These are phyloP conservation scores for Irpex sp. DNA, from an alignment of 1,284 basidiomycete genomes.

Conservation along the genomic window DNA sequence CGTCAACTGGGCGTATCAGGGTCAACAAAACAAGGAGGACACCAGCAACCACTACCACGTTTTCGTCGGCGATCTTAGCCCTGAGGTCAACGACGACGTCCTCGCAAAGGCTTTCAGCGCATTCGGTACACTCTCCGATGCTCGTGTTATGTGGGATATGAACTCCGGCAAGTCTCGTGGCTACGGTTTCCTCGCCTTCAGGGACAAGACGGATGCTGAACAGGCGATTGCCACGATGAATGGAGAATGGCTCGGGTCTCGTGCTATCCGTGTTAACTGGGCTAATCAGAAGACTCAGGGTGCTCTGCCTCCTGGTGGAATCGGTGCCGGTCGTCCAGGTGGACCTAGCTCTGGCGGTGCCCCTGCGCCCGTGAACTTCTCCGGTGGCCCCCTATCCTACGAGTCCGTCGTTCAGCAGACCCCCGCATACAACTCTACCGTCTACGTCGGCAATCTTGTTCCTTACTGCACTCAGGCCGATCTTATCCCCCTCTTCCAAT, in stretches of 20 bases:
- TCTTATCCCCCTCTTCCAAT: conserved; percentile 94
- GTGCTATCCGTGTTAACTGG: conserved; percentile 99
- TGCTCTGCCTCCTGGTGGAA: conserved; percentile 27
- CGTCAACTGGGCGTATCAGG: conserved; percentile 98
- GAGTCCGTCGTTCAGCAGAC: conserved; percentile 88
- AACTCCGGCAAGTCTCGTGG: conserved; percentile 97
- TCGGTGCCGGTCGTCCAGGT: conserved; percentile 15
- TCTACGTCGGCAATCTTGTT: conserved; percentile 98
- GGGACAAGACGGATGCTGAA: conserved; percentile 96
- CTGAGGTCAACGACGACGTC: conserved; percentile 98
- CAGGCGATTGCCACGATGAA: conserved; percentile 99
- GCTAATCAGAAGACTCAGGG: conserved; percentile 98
- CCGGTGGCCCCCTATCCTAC: conserved; percentile 83
- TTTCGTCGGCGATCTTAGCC: conserved; percentile 96
- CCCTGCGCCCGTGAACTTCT: conserved; percentile 80
- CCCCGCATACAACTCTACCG: conserved; percentile 89
- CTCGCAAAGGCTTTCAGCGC: conserved; percentile 93
- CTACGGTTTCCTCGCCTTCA: conserved; percentile 91
- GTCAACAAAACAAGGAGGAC: conserved; percentile 94
- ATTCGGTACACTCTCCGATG: conserved; percentile 93
- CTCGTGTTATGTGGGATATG: conserved; percentile 99
- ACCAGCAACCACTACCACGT: conserved; percentile 95
- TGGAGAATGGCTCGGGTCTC: conserved; percentile 97
- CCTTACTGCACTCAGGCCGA: conserved; percentile 95
- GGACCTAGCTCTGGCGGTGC: conserved; percentile 48